These are phyloP conservation scores for Pelargonium cotyledonis DNA, from an alignment of 441 rosid species.

Conservation along the genomic window DNA sequence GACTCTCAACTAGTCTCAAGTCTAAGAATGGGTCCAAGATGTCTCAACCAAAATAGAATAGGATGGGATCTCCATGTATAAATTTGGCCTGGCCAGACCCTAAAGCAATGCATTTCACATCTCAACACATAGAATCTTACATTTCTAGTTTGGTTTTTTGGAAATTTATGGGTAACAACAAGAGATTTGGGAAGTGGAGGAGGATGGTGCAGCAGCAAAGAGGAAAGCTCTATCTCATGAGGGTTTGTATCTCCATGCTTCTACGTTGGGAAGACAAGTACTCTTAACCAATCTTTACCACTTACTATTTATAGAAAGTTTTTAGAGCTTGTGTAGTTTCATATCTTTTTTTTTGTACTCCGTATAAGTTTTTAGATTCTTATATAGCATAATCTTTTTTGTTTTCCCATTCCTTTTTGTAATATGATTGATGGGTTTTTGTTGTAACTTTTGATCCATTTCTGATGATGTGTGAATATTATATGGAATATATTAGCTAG, in stretches of 20 bases:
- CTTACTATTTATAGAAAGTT: no score
- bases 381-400: no score
- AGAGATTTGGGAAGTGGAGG: conserved; percentile 18
- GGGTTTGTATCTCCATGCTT: conserved; percentile 18
- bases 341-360: no score
- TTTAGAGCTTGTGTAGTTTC: no score
- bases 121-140: background rate
- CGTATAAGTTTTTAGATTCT: no score
- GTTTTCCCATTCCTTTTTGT: no score
- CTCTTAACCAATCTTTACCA: background rate
- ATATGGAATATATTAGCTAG: no score
- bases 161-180: background rate
- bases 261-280: conserved; percentile 13
- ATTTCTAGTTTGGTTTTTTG: no score
- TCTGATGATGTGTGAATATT: no score
- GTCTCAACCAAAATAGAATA: background rate
- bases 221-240: conserved; percentile 14
- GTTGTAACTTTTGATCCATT: no score
- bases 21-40: background rate
- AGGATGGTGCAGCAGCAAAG: conserved; percentile 14
- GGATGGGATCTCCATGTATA: background rate
- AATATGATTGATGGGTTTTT: no score
- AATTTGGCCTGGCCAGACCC: background rate
- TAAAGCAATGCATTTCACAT: background rate
- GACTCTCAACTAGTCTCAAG: background rate